Evolutionary conservation across 805 yeast genomes (phyloP).

Genomic region (Candida yuanshanica): DNA sequence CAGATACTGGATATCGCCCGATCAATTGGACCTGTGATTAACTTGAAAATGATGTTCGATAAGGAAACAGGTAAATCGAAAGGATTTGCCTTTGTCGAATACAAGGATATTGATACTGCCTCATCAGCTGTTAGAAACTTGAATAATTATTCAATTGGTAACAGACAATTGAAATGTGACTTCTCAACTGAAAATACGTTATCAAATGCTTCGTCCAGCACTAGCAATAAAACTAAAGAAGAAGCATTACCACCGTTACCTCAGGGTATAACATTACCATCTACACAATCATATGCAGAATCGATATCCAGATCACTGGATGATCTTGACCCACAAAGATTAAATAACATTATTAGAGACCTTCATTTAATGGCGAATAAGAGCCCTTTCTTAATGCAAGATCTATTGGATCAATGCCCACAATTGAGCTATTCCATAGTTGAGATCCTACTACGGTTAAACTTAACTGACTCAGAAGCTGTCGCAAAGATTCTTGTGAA

Average conservation of each 20-base stretch:
- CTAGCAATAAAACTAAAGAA: conserved; percentile 17
- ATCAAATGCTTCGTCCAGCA: conserved; percentile 8
- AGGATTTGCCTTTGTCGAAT: conserved; percentile 86
- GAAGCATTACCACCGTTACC: conserved; percentile 47
- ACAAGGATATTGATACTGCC: conserved; percentile 73
- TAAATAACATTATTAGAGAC: conserved; percentile 46
- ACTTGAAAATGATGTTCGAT: conserved; percentile 74
- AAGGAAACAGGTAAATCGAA: conserved; percentile 85
- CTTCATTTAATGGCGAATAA: conserved; percentile 51
- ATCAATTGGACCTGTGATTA: conserved; percentile 83
- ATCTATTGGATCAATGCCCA: conserved; percentile 63
- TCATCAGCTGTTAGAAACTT: conserved; percentile 86
- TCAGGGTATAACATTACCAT: conserved; percentile 40
- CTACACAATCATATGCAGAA: conserved; percentile 25
- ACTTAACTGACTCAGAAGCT: conserved; percentile 3
- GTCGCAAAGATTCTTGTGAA: conserved; percentile 35
- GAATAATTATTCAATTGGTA: conserved; percentile 72
- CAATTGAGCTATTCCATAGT: conserved; percentile 81
- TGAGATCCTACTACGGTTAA: conserved; percentile 48
- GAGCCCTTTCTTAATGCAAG: conserved; percentile 53
- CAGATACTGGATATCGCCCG: conserved; percentile 82
- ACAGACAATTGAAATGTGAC: conserved; percentile 67
- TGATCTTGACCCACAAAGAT: conserved; percentile 40
- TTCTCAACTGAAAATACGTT: conserved; percentile 50
- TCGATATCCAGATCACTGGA: conserved; percentile 42